Conservation (phyloP, 2,329 filamentous ascomycete genomes). For the Dendrostoma leiphaemia region DNA sequence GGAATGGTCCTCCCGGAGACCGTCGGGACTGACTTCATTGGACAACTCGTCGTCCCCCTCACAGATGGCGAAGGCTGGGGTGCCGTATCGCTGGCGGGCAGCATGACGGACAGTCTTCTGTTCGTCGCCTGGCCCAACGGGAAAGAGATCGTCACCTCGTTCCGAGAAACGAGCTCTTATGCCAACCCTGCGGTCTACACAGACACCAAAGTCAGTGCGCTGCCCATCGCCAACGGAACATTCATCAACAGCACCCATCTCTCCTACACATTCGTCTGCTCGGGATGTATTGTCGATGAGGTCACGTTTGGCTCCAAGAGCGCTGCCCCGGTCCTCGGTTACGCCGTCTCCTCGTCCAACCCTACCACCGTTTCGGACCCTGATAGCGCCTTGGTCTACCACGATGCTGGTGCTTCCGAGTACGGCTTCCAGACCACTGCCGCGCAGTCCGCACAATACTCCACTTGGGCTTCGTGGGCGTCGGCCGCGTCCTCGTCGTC, state of each 20-base stretch:
- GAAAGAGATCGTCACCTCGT: conserved; percentile 29
- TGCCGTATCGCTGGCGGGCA: conserved; percentile 40
- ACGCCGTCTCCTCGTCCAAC: conserved; percentile 34
- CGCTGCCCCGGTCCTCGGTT: conserved; percentile 33
- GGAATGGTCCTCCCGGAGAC: conserved; percentile 50
- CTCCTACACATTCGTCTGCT: conserved; percentile 48
- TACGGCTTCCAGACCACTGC: conserved; percentile 30
- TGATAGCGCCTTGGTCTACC: conserved; percentile 35
- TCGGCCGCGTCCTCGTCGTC: too few relatives aligned
- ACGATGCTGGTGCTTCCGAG: conserved; percentile 37
- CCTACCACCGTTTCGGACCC: conserved; percentile 31
- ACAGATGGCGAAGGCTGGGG: conserved; percentile 43
- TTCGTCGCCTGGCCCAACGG: conserved; percentile 43
- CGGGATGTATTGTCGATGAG: conserved; percentile 32
- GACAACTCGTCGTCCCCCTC: conserved; percentile 45
- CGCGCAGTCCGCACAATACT: conserved; percentile 34
- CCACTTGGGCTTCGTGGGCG: too few relatives aligned
- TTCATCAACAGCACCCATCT: conserved; percentile 45
- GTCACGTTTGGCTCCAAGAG: conserved; percentile 25
- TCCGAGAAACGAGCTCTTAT: conserved; percentile 30
- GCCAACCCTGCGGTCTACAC: conserved; percentile 38
- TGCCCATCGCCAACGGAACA: conserved; percentile 43
- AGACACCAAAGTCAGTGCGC: conserved; percentile 31
- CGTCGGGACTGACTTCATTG: conserved; percentile 50
- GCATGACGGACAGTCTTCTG: conserved; percentile 43